A percentile compares a stretch with the other conserved stretches of the same genome.
Conservation (phyloP, 177 flowering plant species). For the Vitis hybrid region DNA sequence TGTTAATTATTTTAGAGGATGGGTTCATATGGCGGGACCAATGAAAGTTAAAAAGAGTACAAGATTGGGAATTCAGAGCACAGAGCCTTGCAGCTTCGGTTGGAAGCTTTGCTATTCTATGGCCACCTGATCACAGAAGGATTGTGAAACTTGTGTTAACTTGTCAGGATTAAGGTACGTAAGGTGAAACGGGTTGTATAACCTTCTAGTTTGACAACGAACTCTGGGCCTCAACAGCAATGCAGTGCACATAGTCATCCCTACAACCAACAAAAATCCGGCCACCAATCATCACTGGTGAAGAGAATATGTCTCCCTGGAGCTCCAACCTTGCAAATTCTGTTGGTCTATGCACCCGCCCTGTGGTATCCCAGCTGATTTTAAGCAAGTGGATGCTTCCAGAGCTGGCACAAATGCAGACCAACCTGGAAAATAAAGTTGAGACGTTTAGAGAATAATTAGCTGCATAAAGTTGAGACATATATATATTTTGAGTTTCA, state of each 20-base stretch:
- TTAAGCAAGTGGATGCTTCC: conserved; percentile 63
- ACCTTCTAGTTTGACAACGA: neutral
- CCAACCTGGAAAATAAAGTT: conserved; percentile 48
- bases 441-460: neutral
- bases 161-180: no score
- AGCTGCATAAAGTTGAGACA: no score
- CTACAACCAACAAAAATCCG: conserved; percentile 87
- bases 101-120: no score
- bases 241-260: conserved; percentile 75
- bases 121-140: no score
- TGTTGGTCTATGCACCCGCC: conserved; percentile 28
- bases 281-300: conserved; percentile 92
- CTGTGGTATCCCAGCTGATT: conserved; percentile 19
- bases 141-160: no score
- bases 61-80: no score
- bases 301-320: conserved; percentile 74
- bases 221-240: conserved; percentile 24
- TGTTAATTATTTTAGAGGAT: no score
- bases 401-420: conserved; percentile 75
- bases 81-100: no score
- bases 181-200: no score
- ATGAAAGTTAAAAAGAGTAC: no score
- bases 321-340: conserved; percentile 62
- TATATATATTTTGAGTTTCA: neutral
- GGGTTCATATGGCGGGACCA: no score